Base-by-base conservation (phyloP, 2,329 filamentous ascomycete species). In the Colletotrichum brevisporum region DNA sequence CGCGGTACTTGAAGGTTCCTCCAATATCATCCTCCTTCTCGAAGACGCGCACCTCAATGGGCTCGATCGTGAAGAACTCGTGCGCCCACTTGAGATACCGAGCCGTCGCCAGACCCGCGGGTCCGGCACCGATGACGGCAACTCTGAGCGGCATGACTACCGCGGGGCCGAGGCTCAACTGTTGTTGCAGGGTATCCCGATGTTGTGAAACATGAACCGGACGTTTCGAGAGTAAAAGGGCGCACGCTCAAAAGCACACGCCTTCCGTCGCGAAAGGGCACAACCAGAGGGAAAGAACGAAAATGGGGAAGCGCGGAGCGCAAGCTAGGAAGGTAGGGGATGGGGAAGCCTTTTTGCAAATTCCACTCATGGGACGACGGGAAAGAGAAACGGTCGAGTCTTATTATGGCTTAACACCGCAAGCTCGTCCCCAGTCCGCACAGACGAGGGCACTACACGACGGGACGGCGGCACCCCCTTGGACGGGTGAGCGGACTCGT, bases 1-100 rank as follows among this genome's bases (percentile, higher is more conserved):
- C 77, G 2, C 83, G 80, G 64, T 85, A 81, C 31, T 79, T 77
- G 73, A 87, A 86, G 0, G 83, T 85, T 1, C 85, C 84, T 4
- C 84, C 84, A 50, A 87, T 77, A 0, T 79, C 76, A 12, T 78
- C 74, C 66, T 83, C 80, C 24, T 79, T 75, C 74, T 87, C 84
- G 50, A 86, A 86, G 4, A 86, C 75, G 8, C 77, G 78, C 1
- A 76, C 80, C 58, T 85, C 79, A 36, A 86, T 79, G 6, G 79
- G 80, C 0, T 77, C 72, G 0, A 79, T 76, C 1, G 75, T 74
- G 24, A 83, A 81, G 75, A 76, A 82, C 21, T 79, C 50, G 53
- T 83, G 81, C 0, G 82, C 81, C 5, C 78, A 78, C n/a, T 76
- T 63, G 5, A 84, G 78, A 50, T 82, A 82, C 70, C 79, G 81